Evolutionary conservation across 2,329 filamentous ascomycete species (phyloP), one percentile per base, ranked within the genome.

Genomic region (Fusarium multiceps): DNA sequence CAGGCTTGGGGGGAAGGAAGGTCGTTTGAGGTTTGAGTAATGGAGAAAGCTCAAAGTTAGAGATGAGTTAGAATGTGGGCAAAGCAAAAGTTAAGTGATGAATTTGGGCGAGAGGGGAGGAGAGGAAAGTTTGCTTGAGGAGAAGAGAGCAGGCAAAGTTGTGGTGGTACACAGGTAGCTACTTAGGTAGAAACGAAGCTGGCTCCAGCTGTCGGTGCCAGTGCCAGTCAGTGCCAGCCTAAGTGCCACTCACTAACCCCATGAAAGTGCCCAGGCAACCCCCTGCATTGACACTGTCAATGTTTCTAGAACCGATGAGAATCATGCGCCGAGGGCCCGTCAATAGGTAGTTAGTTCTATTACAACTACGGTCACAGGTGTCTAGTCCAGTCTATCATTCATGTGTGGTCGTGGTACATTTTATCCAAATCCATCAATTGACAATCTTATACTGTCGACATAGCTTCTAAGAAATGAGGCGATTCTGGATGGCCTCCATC

Each of bases 231-330:
- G 57, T 59, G 58, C 55, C 58, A 60, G 32, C 25, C 50, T 60
- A 45, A 69, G 65, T 63, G 59, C 49, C 55, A 70, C 54, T 61
- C 10, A 37, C 34, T 37, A 50, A 47, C 34, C 57, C 25, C 34
- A 30, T 46, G 43, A 41, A 50, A 57, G 45, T 47, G 51, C 71
- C 62, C 51, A 49, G 57, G 50, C 59, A 71, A 69, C 71, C 69
- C 68, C 72, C 72, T 75, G 72, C 63, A 75, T 68, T 62, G 59
- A 70, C 68, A 69, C 61, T 62, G 56, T 49, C 62, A 59, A 47
- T 51, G 64, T 65, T 76, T 76, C 74, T 77, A 74, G 75, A 77
- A 77, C 41, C 68, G 58, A 45, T 55, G 66, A 75, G 76, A 77
- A 77, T 49, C 11, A 50, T 61, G 70, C 43, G 58, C 23, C 59